Evolutionary conservation across 345 rosid genomes (phyloP), one percentile per base, ranked within the genome.

Genomic region (Citrus glauca): DNA sequence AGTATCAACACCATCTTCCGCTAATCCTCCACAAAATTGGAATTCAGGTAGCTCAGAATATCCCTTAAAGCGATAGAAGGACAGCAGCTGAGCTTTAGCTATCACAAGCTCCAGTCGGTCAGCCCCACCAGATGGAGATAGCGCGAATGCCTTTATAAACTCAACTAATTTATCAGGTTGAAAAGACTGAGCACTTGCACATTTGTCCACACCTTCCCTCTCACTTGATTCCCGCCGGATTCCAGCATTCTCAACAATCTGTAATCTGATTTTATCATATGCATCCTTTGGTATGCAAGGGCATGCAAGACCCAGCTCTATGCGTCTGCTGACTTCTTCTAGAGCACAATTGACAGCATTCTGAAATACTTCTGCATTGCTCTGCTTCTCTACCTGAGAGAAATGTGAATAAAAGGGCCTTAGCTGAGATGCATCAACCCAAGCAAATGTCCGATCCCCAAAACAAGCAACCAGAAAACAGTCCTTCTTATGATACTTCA

Each of bases 371-470:
- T 91, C 93, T 20, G 84, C 83, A 65, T 66, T 90, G 83, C 90
- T 86, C 56, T 90, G 92, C 85, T 87, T 91, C 79, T 84, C 91
- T 72, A 81, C 82, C 69, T 80, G 84, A 35, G 91, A 79, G 81
- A 89, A 91, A 78, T 90, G 86, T 19, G 85, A 71, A 74, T 84
- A 81, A 75, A 91, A 91, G 72, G 89, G 88, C 85, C 89, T 91
- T 71, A 91, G 82, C 65, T 85, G 64, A 75, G 90, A 83, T 69
- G 88, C 82, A 73, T 90, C 92, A 78, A 87, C 88, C 96, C 96
- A 91, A 19, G 93, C 92, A 90, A 91, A 91, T 61, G 96, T 87
- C 70, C 88, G 80, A 82, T 91, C 96, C 22, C 96, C 93, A 83
- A 91, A 91, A 80, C 90, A 91, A 28, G 92, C 93, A 6, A 91